These are phyloP conservation scores for Aspergillus nomiae DNA, from an alignment of 2,329 filamentous ascomycete genomes.

Conservation along the genomic window DNA sequence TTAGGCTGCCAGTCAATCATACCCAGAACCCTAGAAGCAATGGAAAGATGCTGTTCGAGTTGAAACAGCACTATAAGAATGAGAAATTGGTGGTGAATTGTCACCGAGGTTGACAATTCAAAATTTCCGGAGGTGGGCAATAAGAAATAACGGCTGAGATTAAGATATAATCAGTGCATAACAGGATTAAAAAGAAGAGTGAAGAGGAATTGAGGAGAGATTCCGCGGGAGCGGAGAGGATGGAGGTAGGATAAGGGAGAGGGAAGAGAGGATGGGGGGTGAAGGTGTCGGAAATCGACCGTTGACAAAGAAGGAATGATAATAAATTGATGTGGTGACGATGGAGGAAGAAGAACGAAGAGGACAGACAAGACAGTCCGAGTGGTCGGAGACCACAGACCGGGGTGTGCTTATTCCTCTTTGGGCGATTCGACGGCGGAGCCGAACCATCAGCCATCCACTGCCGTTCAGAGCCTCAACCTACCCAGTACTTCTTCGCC, in stretches of 20 bases:
- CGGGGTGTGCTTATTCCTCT: slow-evolving; percentile 14
- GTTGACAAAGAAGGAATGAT: slow-evolving; percentile 3
- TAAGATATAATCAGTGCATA: slow-evolving; percentile 22
- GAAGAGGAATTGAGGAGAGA: slow-evolving; percentile 12
- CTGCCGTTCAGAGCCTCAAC: background rate
- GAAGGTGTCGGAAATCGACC: slow-evolving; percentile 5
- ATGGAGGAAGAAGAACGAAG: slow-evolving; percentile 13
- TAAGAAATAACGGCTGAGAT: slow-evolving; percentile 19
- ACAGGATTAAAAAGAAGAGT: slow-evolving; percentile 19
- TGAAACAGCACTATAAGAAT: background rate
- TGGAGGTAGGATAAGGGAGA: slow-evolving; percentile 9
- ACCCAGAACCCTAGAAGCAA: background rate
- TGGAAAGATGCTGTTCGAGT: background rate
- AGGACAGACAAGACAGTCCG: slow-evolving; percentile 21
- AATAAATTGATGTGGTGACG: slow-evolving; percentile 3
- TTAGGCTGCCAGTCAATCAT: slow-evolving; percentile 1
- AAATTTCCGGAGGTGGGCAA: slow-evolving; percentile 3
- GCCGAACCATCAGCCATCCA: slow-evolving; percentile 6
- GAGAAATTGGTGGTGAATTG: background rate
- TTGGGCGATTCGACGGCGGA: slow-evolving; percentile 16
- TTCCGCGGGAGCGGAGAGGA: slow-evolving; percentile 10
- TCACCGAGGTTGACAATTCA: background rate
- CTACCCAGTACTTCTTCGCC: background rate
- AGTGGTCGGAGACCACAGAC: slow-evolving; percentile 18
- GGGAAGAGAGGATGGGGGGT: slow-evolving; percentile 8